Evolutionary conservation across 1,284 basidiomycete species (phyloP).

Genomic region (Irpex lacteus): DNA sequence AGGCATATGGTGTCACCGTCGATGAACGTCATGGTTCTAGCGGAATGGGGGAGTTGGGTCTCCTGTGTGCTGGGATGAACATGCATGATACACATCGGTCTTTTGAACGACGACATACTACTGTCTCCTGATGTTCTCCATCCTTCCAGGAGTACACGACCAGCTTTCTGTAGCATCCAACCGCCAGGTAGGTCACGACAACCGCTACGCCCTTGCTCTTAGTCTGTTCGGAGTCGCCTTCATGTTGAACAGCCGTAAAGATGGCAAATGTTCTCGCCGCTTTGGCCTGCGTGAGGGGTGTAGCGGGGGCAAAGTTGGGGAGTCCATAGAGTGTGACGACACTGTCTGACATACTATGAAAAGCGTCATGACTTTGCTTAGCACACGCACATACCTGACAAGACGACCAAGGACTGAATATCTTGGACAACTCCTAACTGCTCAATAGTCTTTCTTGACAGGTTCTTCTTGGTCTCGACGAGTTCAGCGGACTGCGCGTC

Average conservation of each 20-base stretch:
- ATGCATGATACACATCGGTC: not conserved
- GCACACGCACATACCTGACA: constrained; percentile 64
- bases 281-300: constrained; percentile 70
- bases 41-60: constrained; percentile 79
- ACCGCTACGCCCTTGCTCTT: constrained; percentile 50
- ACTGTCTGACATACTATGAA: constrained; percentile 43
- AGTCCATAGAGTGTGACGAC: constrained; percentile 63
- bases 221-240: constrained; percentile 20
- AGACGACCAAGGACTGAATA: constrained; percentile 75
- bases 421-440: constrained; percentile 84
- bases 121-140: constrained; percentile 73
- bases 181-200: constrained; percentile 72
- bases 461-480: constrained; percentile 61
- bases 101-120: constrained; percentile 40
- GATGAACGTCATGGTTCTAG: constrained; percentile 71
- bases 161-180: constrained; percentile 85
- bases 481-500: constrained; percentile 36
- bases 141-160: constrained; percentile 88
- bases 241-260: constrained; percentile 58
- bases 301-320: constrained; percentile 66
- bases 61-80: constrained; percentile 49
- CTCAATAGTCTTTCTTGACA: constrained; percentile 69
- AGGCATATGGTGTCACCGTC: constrained; percentile 65
- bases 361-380: not conserved
- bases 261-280: constrained; percentile 80